Base-by-base conservation (phyloP, 768 basidiomycete species). In the Antrodiella citrinella region DNA sequence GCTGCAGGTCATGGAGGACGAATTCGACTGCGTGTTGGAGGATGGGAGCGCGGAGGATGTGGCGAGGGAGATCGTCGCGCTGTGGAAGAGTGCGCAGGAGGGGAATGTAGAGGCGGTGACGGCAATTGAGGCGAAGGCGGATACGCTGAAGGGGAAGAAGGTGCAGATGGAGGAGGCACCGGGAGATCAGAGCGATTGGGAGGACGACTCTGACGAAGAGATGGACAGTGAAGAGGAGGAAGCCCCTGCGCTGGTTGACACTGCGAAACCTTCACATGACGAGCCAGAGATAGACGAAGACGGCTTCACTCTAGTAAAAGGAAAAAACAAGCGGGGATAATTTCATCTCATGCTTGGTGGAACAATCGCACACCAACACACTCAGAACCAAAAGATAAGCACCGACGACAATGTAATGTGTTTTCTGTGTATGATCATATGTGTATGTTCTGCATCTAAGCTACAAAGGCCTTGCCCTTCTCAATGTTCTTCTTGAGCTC, bases 401-500 rank as follows among this genome's bases (percentile, higher is more conserved):
- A 43, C 19, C 5, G 20, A 45, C 43, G 35, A 39, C 42, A 50
- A 26, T 46, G 45, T 22, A 40, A 12, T 46, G 41, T 38, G 44
- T 26, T 39, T 51, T 45, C 23, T 25, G 45, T 18, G n/a, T n/a
- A 50, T 4, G 3, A 26, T 9, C 23, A 15, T 4, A 45, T 12
- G 11, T 15, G 15, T 19, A 48, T 39, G 26, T 25, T 25, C 51
- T 51, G 56, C 21, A 51, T 48, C 57, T 61, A 57, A 48, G 59
- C 77, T 57, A 79, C 85, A 56, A 90, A 91, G 41, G 78, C 76
- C 69, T 76, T 81, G 70, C 93, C 93, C 83, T 93, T 97, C 71
- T 90, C 88, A 61, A 97, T 95, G 81, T 96, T 97, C 83, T 89
- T 93, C 81, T 89, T 88, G 61, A 99, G 80, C 59, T 92, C 91